Evolutionary conservation across 2,329 filamentous ascomycete species (phyloP), one percentile per base, ranked within the genome.

Genomic region (Fusarium coffeatum): DNA sequence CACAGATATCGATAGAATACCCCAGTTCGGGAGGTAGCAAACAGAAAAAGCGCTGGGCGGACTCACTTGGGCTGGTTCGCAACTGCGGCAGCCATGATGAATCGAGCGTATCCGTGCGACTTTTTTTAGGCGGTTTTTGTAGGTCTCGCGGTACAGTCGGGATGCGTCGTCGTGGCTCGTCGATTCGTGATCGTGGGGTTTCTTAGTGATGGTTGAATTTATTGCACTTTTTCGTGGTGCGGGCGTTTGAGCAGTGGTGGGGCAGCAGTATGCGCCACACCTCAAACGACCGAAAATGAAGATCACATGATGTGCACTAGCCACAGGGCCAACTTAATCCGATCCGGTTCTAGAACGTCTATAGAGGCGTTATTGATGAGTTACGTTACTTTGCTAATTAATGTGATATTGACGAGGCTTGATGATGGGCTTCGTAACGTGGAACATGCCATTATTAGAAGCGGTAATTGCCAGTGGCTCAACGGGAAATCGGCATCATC

Each of bases 41-140:
- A n/a, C 49, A 53, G 23, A 37, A 42, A 50, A 50, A 54, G 57
- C 30, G 32, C 42, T 63, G 59, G 41, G 50, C 43, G 49, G 75
- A 66, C 80, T 80, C 66, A 82, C 80, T 79, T 82, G 77, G 80
- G 76, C 79, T 81, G 81, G 66, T 78, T 79, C 48, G 76, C 77
- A 69, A 76, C 79, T 62, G 77, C 76, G 67, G 79, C 75, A 76
- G 80, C 80, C 80, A 82, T 82, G 75, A 73, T 81, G 74, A 67
- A 72, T 73, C 42, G 58, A 70, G 61, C 60, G 65, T 64, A 48
- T 68, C 45, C 55, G 60, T 49, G 57, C 64, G 64, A 53, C 42
- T 68, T 56, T 16, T 72, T 72, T 66, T 58, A 42, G 45, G 34
- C 37, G 49, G 57, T 59, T 34, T 54, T 54, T 55, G 12, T 34